Percentiles rank a stretch among this genome's conserved stretches.
Evolutionary conservation across 345 rosid species (phyloP).

Genomic region (Citrus hindsii): DNA sequence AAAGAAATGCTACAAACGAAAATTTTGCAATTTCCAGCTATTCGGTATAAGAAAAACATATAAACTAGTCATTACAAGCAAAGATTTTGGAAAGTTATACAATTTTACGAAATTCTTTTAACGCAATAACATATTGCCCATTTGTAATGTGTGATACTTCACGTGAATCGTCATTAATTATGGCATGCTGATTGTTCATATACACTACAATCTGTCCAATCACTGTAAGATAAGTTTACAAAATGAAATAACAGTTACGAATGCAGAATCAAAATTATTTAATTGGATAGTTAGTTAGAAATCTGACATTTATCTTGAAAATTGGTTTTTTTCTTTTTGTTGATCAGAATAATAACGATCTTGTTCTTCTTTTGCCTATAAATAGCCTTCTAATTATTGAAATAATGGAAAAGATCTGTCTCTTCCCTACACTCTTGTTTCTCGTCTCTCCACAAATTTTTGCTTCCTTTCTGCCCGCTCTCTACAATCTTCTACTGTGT

Average conservation of each 20-base stretch:
- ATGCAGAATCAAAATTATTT: too few relatives aligned
- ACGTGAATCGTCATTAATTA: background rate
- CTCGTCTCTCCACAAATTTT: too few relatives aligned
- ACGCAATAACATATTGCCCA: background rate
- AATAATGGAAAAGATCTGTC: too few relatives aligned
- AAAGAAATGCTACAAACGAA: background rate
- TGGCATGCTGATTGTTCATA: background rate
- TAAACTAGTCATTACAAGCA: background rate
- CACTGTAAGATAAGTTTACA: background rate
- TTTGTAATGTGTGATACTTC: background rate
- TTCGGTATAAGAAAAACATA: background rate
- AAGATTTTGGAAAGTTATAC: background rate
- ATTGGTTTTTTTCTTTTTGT: too few relatives aligned
- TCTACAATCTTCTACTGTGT: too few relatives aligned
- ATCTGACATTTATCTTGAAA: too few relatives aligned
- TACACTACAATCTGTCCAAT: background rate
- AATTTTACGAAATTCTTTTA: background rate
- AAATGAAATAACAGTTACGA: background rate
- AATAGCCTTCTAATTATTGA: too few relatives aligned
- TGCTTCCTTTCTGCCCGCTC: too few relatives aligned
- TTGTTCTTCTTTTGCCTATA: too few relatives aligned
- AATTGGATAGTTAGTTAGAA: too few relatives aligned
- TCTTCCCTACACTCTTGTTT: too few relatives aligned
- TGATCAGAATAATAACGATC: too few relatives aligned
- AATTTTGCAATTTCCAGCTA: background rate